Base-by-base conservation (phyloP, 176 grass and related monocot species). In the Bolboschoenus planiculmis region DNA sequence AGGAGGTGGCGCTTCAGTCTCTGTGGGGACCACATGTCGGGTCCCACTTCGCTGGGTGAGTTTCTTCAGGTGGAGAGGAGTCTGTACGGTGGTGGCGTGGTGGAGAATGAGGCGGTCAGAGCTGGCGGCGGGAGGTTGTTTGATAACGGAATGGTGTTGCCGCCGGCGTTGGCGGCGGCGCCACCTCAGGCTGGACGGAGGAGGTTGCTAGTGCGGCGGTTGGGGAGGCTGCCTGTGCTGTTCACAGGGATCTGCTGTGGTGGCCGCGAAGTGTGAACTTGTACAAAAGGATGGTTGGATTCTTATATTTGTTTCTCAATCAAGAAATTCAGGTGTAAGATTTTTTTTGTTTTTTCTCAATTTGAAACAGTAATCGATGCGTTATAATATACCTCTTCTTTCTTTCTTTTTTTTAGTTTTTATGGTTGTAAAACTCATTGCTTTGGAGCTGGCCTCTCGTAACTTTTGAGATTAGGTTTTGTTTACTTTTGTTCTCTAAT, bases 51-150 rank as follows among this genome's bases (percentile, higher is more conserved):
- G 3, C 74, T 88, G 1, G 86, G 86, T 3, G 86, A 88, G 44
- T 88, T 88, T 78, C 81, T 88, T n/a, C 86, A 88, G 81, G 72
- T 81, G n/a, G 87, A 85, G 81, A 77, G 81, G 74, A 64, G 58
- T 13, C 20, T 81, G 60, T 83, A 54, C 18, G 79, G 79, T 47
- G 79, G 62, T 21, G 85, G 85, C 18, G 54, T 27, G 34, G 64
- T 42, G 40, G 78, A 61, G 65, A 80, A 82, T 72, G 57, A 78
- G 16, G 83, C 56, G 3, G 56, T 78, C 11, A 78, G 84, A 44
- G 72, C n/a, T 34, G 86, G 40, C 3, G 35, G 81, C 10, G 80
- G 80, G 39, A 66, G 80, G 29, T 79, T 85, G 76, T 85, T 88
- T 30, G 87, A 78, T 65, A 80, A 85, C 60, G 87, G 83, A 59